Base-by-base conservation (phyloP, 495 filamentous ascomycete species). In the Neurospora sp. region DNA sequence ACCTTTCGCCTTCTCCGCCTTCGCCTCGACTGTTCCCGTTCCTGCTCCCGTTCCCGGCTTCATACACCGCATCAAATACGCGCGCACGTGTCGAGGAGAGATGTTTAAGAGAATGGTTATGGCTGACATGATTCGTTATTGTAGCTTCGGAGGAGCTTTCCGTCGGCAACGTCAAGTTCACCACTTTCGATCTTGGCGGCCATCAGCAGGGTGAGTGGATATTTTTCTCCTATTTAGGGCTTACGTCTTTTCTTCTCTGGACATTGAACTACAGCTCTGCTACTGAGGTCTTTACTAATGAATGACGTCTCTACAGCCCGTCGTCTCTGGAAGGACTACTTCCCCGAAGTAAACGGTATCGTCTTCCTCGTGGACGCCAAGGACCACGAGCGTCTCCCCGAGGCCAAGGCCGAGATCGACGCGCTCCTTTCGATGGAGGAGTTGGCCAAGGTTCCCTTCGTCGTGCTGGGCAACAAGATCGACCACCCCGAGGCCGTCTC, bases 311-410 rank as follows among this genome's bases (percentile, higher is more conserved):
- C 17, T 70, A 45, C 77, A 96, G 96, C 95, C 71, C 94, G 96
- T 70, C 94, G 96, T 78, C 89, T 98, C 74, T 99, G 96, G 94
- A 94, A 94, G 79, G 96, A 99, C 81, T 96, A 96, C 83, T 97
- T 98, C 91, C 96, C 96, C 81, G 96, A 99, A 88, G 96, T 98
- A 69, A 94, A 90, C 81, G 96, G 95, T 71, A 96, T 97, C 78
- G 96, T 99, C 72, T 99, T 98, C 88, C 91, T 98, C 71, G 94
- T 98, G 76, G 96, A 98, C 82, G 94, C 96, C 75, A 96, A 96
- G 85, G 96, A 99, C 84, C 90, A 92, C 83, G 94, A 98, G 83
- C 92, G 96, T 73, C 91, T 99, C 78, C 83, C 88, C 76, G 96
- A 99, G 84, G 91, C 94, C 79, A 98, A 98, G 87, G 94, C 91